Percentiles rank a stretch among this genome's conserved stretches.
These are phyloP conservation scores for Trypanosoma conorhini DNA, from an alignment of 208 protist genomes.

Conservation along the genomic window DNA sequence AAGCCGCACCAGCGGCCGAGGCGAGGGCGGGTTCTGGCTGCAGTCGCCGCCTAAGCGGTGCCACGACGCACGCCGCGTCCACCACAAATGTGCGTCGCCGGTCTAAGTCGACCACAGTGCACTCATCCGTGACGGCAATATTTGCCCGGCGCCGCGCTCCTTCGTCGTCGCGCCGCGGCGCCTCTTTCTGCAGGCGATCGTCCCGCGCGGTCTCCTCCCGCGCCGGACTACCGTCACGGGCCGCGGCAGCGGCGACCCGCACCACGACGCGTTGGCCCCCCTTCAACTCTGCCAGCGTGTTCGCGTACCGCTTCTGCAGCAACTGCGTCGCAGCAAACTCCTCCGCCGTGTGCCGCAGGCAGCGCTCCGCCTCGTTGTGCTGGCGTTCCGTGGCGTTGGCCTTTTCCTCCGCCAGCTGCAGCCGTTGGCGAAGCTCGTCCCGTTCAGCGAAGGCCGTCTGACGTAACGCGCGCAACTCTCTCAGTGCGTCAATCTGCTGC, in stretches of 20 bases:
- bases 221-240: not conserved
- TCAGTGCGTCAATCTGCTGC: conserved; percentile 26
- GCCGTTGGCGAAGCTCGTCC: conserved; percentile 14
- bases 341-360: conserved; percentile 14
- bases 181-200: not conserved
- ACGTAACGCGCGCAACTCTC: not conserved
- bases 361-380: conserved; percentile 11
- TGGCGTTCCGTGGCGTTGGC: conserved; percentile 4
- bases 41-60: not conserved
- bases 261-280: conserved; percentile 27
- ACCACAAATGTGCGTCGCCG: conserved; percentile 26
- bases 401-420: not conserved
- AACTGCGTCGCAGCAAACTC: conserved; percentile 30
- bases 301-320: conserved; percentile 30
- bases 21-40: not conserved
- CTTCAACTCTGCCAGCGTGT: conserved; percentile 37
- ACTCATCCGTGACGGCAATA: conserved; percentile 27
- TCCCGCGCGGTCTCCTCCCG: not conserved
- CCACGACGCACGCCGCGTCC: conserved; percentile 18
- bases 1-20: not conserved
- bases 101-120: conserved; percentile 27
- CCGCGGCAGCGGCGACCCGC: conserved; percentile 5
- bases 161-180: not conserved
- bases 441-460: not conserved
- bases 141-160: not conserved